Base-by-base conservation (phyloP, 805 yeast genomes). In the Yamadazyma tumulicola region DNA sequence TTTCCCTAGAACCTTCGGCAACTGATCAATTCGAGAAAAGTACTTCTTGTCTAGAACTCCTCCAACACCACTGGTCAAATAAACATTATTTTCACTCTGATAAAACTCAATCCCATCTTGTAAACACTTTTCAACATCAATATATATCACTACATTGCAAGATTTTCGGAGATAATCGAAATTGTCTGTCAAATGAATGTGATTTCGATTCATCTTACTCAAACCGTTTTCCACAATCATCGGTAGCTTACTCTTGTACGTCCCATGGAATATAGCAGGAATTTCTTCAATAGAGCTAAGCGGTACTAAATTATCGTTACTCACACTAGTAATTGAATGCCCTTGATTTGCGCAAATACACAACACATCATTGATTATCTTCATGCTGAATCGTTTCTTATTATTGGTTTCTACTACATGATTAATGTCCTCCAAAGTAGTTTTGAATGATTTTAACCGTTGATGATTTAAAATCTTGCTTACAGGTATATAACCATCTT, bases 281-380 rank as follows among this genome's bases (percentile, higher is more conserved):
- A 77, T 63, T 4, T 71, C 65, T 4, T 70, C 64, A 0, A 55
- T 62, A n/a, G n/a, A n/a, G n/a, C n/a, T n/a, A n/a, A n/a, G n/a
- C 3, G n/a, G 13, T 10, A 5, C n/a, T 29, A 52, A 48, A 19
- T 70, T 67, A 11, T 72, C 69, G 14, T 63, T 70, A 1, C 79
- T 64, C 0, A 48, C 38, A 6, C 6, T 15, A 10, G 24, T 30
- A 4, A 91, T 60, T 0, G 95, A 79, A 56, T 93, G 98, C 4
- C 98, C 98, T 57, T 93, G 98, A 34, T 81, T 81, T 3, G 98
- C 97, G 52, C 97, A 77, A n/a, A 91, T 64, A 13, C 25, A 42
- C 26, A 24, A 15, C 8, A 53, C 58, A 4, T 47, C 60, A 5
- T 54, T 58, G 7, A 47, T 47, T 4, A 35, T 37, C 8, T 56